Percentiles rank a stretch among this genome's conserved stretches.
Conservation (phyloP, 176 grass and related monocot species). For the Oryza punctata region DNA sequence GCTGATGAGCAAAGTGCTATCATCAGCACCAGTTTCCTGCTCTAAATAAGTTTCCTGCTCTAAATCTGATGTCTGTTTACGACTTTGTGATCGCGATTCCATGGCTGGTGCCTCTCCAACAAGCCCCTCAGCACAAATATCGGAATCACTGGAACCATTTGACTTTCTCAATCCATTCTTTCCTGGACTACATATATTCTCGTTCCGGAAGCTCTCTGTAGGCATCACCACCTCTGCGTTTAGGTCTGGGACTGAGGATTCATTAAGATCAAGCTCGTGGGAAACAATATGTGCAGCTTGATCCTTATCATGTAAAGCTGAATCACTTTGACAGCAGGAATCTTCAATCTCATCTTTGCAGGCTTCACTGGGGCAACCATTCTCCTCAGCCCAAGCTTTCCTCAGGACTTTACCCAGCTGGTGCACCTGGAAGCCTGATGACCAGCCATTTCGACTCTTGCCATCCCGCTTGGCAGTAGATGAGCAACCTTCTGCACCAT, state of each 20-base stretch:
- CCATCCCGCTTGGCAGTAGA: slow-evolving; percentile 57
- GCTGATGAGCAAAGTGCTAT: slow-evolving; percentile 44
- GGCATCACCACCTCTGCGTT: slow-evolving; percentile 76
- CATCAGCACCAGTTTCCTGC: slow-evolving; percentile 55
- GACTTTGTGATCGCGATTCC: slow-evolving; percentile 64
- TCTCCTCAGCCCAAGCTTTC: slow-evolving; percentile 70
- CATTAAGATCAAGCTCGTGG: slow-evolving; percentile 69
- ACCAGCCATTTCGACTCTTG: slow-evolving; percentile 46
- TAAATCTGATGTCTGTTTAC: slow-evolving; percentile 50
- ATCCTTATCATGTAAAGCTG: slow-evolving; percentile 46
- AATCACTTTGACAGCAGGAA: slow-evolving; percentile 70
- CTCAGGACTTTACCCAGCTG: slow-evolving; percentile 72
- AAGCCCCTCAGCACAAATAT: slow-evolving; percentile 46
- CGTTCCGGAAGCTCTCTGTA: slow-evolving; percentile 49
- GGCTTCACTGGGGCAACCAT: slow-evolving; percentile 56
- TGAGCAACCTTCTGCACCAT: slow-evolving; percentile 50
- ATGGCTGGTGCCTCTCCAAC: slow-evolving; percentile 49
- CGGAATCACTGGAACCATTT: slow-evolving; percentile 59
- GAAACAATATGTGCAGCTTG: slow-evolving; percentile 45
- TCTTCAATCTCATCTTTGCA: slow-evolving; percentile 73
- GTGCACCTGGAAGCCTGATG: slow-evolving; percentile 79
- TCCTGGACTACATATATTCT: slow-evolving; percentile 57
- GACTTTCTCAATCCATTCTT: slow-evolving; percentile 60
- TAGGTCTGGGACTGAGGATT: slow-evolving; percentile 76
- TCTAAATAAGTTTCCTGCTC: slow-evolving; percentile 58